Conservation (phyloP, 2,329 filamentous ascomycete genomes). For the Fusarium subglutinans region DNA sequence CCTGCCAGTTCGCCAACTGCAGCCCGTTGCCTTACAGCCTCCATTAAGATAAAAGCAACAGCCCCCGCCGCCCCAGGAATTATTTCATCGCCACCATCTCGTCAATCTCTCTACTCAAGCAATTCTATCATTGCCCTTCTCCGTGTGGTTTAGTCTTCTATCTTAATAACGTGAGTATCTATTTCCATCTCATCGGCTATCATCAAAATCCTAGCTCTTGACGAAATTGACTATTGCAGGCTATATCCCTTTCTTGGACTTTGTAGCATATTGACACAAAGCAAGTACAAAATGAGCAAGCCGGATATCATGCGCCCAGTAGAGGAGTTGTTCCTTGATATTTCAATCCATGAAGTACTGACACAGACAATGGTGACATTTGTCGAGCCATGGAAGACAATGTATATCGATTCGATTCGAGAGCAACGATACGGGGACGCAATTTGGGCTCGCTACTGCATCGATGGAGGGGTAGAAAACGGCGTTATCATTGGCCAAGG, state of each 20-base stretch:
- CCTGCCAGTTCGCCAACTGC: not conserved
- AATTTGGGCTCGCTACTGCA: not conserved
- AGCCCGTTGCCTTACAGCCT: not conserved
- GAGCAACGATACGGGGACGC: not conserved
- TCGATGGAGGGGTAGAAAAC: not conserved
- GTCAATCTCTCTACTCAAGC: not conserved
- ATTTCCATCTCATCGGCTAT: not conserved
- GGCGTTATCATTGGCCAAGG: not conserved
- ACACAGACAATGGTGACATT: not conserved
- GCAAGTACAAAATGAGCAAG: not conserved
- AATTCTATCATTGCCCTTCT: not conserved
- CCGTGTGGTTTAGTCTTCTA: rapidly evolving
- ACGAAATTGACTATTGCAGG: not conserved
- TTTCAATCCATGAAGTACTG: not conserved
- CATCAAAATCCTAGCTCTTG: not conserved
- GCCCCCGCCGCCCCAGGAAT: not conserved
- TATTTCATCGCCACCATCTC: not conserved
- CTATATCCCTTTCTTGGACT: rapidly evolving
- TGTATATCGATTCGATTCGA: not conserved
- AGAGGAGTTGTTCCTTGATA: not conserved
- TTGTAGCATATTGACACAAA: not conserved
- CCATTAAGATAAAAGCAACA: not conserved
- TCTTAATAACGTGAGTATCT: not conserved
- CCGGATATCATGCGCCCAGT: not conserved
- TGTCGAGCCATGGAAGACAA: not conserved